phyloP scores from a whole-genome alignment of 306 rosid species.

The Castanospermum australe region DNA sequence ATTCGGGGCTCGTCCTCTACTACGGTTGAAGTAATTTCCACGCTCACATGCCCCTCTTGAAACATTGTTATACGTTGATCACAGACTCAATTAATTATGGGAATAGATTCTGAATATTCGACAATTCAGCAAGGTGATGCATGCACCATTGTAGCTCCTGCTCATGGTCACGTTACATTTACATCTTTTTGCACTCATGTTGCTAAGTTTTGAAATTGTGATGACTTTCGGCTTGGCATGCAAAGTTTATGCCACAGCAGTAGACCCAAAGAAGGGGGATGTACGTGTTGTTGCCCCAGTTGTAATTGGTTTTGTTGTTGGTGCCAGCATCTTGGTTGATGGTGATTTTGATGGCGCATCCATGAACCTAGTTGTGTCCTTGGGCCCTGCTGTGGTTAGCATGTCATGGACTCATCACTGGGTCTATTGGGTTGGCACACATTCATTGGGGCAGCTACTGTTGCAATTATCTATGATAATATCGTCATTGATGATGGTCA shows the following conservation, averaged over 20 bases:
- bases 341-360: constrained; percentile 79
- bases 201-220: constrained; percentile 35
- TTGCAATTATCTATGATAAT: constrained; percentile 65
- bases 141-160: too few relatives aligned
- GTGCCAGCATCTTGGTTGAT: constrained; percentile 71
- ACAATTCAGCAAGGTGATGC: too few relatives aligned
- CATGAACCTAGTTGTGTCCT: constrained; percentile 47
- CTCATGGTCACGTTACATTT: too few relatives aligned
- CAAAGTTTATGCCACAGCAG: constrained; percentile 40
- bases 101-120: too few relatives aligned
- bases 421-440: constrained; percentile 76
- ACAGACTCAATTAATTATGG: too few relatives aligned
- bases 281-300: constrained; percentile 46
- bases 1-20: too few relatives aligned
- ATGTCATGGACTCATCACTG: constrained; percentile 67
- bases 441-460: constrained; percentile 49
- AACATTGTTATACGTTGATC: too few relatives aligned
- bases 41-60: too few relatives aligned
- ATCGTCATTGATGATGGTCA: constrained; percentile 48
- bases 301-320: constrained; percentile 29
- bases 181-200: too few relatives aligned
- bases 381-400: constrained; percentile 55
- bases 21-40: too few relatives aligned
- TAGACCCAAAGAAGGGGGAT: constrained; percentile 37
- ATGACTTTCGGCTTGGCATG: constrained; percentile 41